These are phyloP conservation scores for Phytophthora aleatoria DNA, from an alignment of 352 stramenopile genomes.

Conservation along the genomic window DNA sequence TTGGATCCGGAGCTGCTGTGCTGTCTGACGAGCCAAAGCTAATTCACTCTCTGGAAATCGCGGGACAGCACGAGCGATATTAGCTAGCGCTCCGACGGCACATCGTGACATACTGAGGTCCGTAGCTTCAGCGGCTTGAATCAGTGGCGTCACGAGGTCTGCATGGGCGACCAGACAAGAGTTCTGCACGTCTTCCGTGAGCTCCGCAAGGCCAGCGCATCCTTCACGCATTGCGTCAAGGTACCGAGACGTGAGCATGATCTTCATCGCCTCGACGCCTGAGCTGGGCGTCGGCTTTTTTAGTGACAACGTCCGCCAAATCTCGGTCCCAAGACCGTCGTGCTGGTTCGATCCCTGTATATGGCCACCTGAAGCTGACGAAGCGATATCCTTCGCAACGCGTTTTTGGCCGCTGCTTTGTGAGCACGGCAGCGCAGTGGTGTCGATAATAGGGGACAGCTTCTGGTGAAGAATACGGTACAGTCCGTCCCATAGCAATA, in stretches of 20 bases:
- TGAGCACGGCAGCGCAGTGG: constrained; percentile 48
- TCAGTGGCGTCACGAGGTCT: constrained; percentile 58
- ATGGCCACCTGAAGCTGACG: background rate
- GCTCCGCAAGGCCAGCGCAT: constrained; percentile 68
- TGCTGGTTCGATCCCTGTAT: constrained; percentile 9
- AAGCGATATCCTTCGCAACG: constrained; percentile 19
- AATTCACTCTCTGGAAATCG: constrained; percentile 55
- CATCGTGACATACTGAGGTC: constrained; percentile 75
- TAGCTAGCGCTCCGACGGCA: constrained; percentile 66
- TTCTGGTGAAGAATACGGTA: constrained; percentile 78
- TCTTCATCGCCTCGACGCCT: constrained; percentile 83
- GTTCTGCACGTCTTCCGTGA: constrained; percentile 71
- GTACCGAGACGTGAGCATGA: constrained; percentile 82
- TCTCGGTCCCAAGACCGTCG: constrained; percentile 56
- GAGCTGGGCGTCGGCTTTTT: constrained; percentile 58
- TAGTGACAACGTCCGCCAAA: constrained; percentile 62
- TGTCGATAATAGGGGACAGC: constrained; percentile 53
- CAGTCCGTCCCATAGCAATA: constrained; percentile 82
- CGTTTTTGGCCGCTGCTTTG: constrained; percentile 79
- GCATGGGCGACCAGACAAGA: constrained; percentile 59
- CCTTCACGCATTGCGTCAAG: constrained; percentile 77
- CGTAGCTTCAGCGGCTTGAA: constrained; percentile 46
- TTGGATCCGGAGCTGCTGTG: constrained; percentile 51
- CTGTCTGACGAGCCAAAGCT: constrained; percentile 33
- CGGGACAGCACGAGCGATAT: constrained; percentile 61